A percentile compares a stretch with the other conserved stretches of the same genome.
Evolutionary conservation across 2,329 filamentous ascomycete species (phyloP).

Genomic region (Neonectria neomacrospora): DNA sequence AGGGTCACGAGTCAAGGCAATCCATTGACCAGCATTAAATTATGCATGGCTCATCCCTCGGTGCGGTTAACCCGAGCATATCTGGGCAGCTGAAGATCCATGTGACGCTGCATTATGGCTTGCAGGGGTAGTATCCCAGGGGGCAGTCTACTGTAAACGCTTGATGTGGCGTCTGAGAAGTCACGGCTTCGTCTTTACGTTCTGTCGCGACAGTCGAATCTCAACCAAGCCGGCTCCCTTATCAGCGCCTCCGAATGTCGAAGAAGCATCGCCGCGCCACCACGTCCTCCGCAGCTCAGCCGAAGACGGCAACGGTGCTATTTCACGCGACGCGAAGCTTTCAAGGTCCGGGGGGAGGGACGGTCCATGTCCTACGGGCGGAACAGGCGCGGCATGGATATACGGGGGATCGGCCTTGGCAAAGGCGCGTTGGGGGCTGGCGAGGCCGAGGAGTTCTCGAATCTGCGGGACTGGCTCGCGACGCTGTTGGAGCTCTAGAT

Average conservation of each 20-base stretch:
- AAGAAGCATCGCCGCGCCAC: conserved; percentile 37
- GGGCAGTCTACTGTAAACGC: not conserved
- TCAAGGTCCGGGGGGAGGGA: not conserved
- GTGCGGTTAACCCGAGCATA: not conserved
- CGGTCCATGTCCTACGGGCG: conserved; percentile 29
- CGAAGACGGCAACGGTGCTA: not conserved
- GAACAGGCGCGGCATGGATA: conserved; percentile 34
- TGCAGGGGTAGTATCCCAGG: not conserved
- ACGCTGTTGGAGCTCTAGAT: conserved; percentile 46
- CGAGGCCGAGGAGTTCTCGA: conserved; percentile 37
- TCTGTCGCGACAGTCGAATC: not conserved
- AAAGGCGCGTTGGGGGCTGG: conserved; percentile 2
- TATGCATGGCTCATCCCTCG: not conserved
- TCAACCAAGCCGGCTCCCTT: not conserved
- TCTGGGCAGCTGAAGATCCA: not conserved
- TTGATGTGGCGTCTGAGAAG: not conserved
- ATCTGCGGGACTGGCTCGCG: conserved; percentile 45
- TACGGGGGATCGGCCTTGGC: not conserved
- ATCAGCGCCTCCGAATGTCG: conserved; percentile 25
- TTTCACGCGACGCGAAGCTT: conserved; percentile 3
- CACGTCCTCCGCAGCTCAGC: conserved; percentile 38
- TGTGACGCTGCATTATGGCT: not conserved
- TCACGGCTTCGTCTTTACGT: not conserved
- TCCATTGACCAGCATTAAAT: not conserved
- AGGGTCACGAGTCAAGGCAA: not conserved